Conservation (phyloP, 1,139 yeast species). For the Taphrina betulina region DNA sequence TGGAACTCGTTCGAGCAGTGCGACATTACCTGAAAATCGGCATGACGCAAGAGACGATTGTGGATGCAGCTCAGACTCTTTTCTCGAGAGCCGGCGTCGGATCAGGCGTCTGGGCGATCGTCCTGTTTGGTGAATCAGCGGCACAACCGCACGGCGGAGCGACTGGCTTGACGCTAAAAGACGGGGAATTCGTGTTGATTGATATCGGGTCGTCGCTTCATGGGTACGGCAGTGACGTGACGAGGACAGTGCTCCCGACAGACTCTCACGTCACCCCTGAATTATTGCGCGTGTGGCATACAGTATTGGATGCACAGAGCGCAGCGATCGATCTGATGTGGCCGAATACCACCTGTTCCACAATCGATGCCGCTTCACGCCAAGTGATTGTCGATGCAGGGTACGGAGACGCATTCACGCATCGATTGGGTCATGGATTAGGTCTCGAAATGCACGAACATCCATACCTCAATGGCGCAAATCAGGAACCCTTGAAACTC, state of each 20-base stretch:
- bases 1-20: slow-evolving; percentile 18
- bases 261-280: background rate
- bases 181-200: slow-evolving; percentile 27
- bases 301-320: slow-evolving; percentile 21
- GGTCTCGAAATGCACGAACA: slow-evolving; percentile 33
- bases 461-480: slow-evolving; percentile 32
- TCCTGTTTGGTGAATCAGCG: slow-evolving; percentile 30
- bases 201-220: slow-evolving; percentile 26
- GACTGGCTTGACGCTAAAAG: slow-evolving; percentile 3
- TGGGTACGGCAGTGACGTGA: slow-evolving; percentile 29
- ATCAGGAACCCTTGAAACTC: background rate
- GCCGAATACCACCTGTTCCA: slow-evolving; percentile 10
- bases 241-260: slow-evolving; percentile 29
- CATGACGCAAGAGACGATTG: slow-evolving; percentile 3
- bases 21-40: slow-evolving; percentile 6
- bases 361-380: slow-evolving; percentile 28
- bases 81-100: slow-evolving; percentile 26
- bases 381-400: slow-evolving; percentile 1
- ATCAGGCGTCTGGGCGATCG: slow-evolving; percentile 18
- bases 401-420: slow-evolving; percentile 23
- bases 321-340: slow-evolving; percentile 9
- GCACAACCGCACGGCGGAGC: slow-evolving; percentile 33
- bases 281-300: slow-evolving; percentile 7
- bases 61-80: slow-evolving; percentile 1
- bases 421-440: slow-evolving; percentile 32